These are phyloP conservation scores for Neurospora sp. DNA, from an alignment of 495 filamentous ascomycete genomes.

Conservation along the genomic window DNA sequence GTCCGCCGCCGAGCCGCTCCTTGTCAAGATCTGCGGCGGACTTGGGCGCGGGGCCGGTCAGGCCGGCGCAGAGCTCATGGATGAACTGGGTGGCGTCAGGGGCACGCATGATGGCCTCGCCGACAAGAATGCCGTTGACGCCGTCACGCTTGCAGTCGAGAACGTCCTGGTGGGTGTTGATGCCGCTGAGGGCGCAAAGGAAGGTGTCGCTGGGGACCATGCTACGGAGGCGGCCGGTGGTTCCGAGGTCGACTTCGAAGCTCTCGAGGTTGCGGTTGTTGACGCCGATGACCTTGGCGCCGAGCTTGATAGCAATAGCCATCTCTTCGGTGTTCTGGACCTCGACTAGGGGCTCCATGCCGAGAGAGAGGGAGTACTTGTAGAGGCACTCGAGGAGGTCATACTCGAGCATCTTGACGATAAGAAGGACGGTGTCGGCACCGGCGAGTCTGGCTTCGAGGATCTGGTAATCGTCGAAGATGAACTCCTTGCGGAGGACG, in stretches of 20 bases:
- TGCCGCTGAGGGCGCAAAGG: slow-evolving; percentile 90
- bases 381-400: slow-evolving; percentile 71
- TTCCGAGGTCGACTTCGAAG: slow-evolving; percentile 93
- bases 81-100: slow-evolving; percentile 70
- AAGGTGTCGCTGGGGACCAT: slow-evolving; percentile 79
- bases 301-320: slow-evolving; percentile 73
- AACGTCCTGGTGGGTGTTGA: slow-evolving; percentile 83
- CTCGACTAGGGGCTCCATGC: slow-evolving; percentile 97
- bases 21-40: too few relatives aligned
- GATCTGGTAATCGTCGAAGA: slow-evolving; percentile 98
- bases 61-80: slow-evolving; percentile 60
- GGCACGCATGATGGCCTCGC: slow-evolving; percentile 92
- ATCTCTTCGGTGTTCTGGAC: slow-evolving; percentile 94
- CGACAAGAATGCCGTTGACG: slow-evolving; percentile 87
- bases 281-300: slow-evolving; percentile 91
- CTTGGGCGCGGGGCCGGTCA: slow-evolving; percentile 19
- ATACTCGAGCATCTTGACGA: slow-evolving; percentile 92
- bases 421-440: slow-evolving; percentile 89
- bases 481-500: slow-evolving; percentile 89
- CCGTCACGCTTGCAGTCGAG: slow-evolving; percentile 78
- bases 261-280: slow-evolving; percentile 94
- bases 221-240: slow-evolving; percentile 80
- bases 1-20: too few relatives aligned
- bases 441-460: slow-evolving; percentile 88
- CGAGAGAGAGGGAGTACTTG: slow-evolving; percentile 75